Evolutionary conservation across 345 rosid species (phyloP).

Genomic region (Mangifera indica): DNA sequence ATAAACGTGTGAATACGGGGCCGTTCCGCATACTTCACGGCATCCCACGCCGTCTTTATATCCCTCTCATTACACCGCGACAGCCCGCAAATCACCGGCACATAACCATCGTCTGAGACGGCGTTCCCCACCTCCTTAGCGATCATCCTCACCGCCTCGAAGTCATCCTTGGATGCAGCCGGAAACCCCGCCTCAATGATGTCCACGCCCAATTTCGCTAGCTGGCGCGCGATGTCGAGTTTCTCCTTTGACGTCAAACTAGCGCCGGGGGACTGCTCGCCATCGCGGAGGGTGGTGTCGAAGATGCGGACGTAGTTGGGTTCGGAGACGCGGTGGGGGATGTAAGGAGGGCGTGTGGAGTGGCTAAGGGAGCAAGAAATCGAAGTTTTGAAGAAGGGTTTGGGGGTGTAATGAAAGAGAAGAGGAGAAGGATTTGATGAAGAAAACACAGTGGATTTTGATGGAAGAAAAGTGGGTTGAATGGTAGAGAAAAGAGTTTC

Average conservation of each 20-base stretch:
- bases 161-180: conserved; percentile 85
- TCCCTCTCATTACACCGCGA: conserved; percentile 86
- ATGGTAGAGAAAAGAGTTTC: conserved; percentile 1
- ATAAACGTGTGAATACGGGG: conserved; percentile 88
- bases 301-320: conserved; percentile 80
- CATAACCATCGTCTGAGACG: conserved; percentile 59
- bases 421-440: conserved; percentile 11
- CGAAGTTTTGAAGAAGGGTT: conserved; percentile 23
- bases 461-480: conserved; percentile 13
- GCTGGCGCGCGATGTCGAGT: conserved; percentile 83
- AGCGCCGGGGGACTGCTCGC: conserved; percentile 99
- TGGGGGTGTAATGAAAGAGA: conserved; percentile 14
- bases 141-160: conserved; percentile 74
- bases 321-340: conserved; percentile 68
- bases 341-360: conserved; percentile 51
- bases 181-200: conserved; percentile 95
- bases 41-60: conserved; percentile 81
- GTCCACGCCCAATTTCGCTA: conserved; percentile 83
- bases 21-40: conserved; percentile 72
- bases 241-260: conserved; percentile 86
- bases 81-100: conserved; percentile 91
- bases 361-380: conserved; percentile 31
- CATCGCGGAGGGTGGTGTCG: conserved; percentile 98
- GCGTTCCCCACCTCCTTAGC: conserved; percentile 75
- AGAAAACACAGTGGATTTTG: conserved; percentile 16